Percentiles rank a stretch among this genome's conserved stretches.
phyloP scores from a whole-genome alignment of 2,329 filamentous ascomycete species.

The Penicillium sp. region DNA sequence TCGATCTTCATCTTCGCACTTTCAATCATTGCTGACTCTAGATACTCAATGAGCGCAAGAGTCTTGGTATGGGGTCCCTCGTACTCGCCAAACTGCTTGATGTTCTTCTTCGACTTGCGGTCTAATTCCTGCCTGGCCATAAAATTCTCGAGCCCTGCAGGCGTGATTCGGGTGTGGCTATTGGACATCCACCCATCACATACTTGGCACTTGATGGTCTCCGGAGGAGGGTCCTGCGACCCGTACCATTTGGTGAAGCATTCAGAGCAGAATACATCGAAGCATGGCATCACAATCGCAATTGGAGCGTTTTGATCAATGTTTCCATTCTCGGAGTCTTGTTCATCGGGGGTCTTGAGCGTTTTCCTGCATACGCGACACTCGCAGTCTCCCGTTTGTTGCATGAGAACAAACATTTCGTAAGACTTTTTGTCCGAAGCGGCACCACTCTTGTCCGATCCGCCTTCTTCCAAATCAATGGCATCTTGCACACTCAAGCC shows the following conservation, averaged over 20 bases:
- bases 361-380: constrained; percentile 73
- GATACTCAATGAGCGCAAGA: constrained; percentile 74
- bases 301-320: constrained; percentile 58
- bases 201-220: constrained; percentile 63
- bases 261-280: constrained; percentile 77
- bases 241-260: constrained; percentile 69
- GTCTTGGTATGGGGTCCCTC: constrained; percentile 92
- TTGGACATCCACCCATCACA: constrained; percentile 69
- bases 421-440: constrained; percentile 76
- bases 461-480: constrained; percentile 85
- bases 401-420: constrained; percentile 82
- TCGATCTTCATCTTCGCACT: constrained; percentile 48
- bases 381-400: constrained; percentile 75
- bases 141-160: constrained; percentile 56
- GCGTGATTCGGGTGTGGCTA: constrained; percentile 70
- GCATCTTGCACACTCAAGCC: constrained; percentile 83
- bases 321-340: constrained; percentile 59
- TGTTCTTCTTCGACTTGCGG: constrained; percentile 56
- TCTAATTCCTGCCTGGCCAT: constrained; percentile 61
- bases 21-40: constrained; percentile 67
- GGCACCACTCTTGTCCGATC: constrained; percentile 57
- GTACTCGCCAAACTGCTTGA: constrained; percentile 70
- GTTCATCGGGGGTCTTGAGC: constrained; percentile 65
- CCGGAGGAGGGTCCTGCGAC: constrained; percentile 47
- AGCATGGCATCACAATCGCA: constrained; percentile 81